Evolutionary conservation across 108 stramenopile genomes (phyloP), one percentile per base, ranked within the genome.

Genomic region (Pinguiococcus pyrenoidosus): DNA sequence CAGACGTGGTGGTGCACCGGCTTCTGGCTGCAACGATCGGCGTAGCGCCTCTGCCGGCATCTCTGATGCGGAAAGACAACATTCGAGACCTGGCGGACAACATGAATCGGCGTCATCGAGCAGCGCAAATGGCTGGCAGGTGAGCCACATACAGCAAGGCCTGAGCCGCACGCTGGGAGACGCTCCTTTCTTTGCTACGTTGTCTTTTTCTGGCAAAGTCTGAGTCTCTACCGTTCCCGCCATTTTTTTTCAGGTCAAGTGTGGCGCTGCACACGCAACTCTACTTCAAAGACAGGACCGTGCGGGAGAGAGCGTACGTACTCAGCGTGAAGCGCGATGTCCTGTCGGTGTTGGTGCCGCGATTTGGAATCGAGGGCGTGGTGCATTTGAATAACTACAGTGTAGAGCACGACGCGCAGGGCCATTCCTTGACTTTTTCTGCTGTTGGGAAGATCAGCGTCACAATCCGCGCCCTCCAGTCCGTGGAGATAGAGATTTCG

Each of bases 1-100:
- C 95, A 0, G 98, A 99, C 73, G 81, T 99, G 5, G 84, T 96
- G 45, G 95, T 97, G 17, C 98, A 99, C 68, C 83, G 98, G 1
- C 67, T 97, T 6, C 58, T 99, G 5, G 90, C 92, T 3, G 93
- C 93, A 0, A 83, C 92, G 9, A 86, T 96, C 23, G 79, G 80
- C 14, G 76, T 91, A 16, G 77, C 78, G 1, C 85, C 89, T 2
- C 74, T 99, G 16, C 94, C 97, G 0, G 60, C 69, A 1, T 30
- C 56, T 16, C 58, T 58, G 24, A 41, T 60, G 41, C 59, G 60
- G 32, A 58, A 58, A 51, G 55, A 37, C 5, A 29, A 21, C 14
- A 4, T 7, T 8, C 30, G 30, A 4, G 89, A 91, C 50, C 66
- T 94, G 4, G 77, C 80, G 17, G 82, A 84, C 30, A 92, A 95